phyloP scores from a whole-genome alignment of 2,329 filamentous ascomycete species.

The Zymoseptoria crescenta region DNA sequence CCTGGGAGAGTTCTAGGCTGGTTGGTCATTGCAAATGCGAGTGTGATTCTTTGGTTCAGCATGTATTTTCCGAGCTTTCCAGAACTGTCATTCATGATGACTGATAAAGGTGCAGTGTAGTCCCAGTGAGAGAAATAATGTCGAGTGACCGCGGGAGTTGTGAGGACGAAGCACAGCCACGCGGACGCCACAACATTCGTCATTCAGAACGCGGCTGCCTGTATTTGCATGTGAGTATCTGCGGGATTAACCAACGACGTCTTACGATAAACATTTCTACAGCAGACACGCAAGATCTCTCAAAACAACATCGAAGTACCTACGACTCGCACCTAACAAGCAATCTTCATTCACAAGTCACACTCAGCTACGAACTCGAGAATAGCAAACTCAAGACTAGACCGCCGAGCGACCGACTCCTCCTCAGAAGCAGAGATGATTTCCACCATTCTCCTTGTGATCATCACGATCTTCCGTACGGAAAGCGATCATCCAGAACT shows the following conservation, averaged over 20 bases:
- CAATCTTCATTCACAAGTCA: background rate
- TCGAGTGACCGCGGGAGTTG: background rate
- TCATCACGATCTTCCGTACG: conserved; percentile 41
- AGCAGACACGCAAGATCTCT: background rate
- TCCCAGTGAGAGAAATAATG: too few species aligned
- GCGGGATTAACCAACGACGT: background rate
- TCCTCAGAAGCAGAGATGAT: conserved; percentile 8
- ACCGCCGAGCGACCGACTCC: background rate
- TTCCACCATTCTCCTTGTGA: conserved; percentile 34
- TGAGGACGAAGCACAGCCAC: background rate
- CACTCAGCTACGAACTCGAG: background rate
- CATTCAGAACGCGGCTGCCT: background rate
- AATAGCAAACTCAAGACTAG: background rate
- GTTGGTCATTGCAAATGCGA: background rate
- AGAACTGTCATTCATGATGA: too few species aligned
- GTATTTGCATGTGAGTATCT: background rate
- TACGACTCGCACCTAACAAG: background rate
- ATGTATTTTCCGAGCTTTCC: too few species aligned
- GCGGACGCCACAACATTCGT: background rate
- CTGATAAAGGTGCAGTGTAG: too few species aligned
- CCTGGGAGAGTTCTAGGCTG: background rate
- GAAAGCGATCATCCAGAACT: background rate
- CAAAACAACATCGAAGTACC: background rate
- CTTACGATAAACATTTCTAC: background rate
- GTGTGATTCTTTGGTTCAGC: background rate